A percentile compares a stretch with the other conserved stretches of the same genome.
phyloP scores from a whole-genome alignment of 805 yeast species.

The Monosporozyma aquatica region DNA sequence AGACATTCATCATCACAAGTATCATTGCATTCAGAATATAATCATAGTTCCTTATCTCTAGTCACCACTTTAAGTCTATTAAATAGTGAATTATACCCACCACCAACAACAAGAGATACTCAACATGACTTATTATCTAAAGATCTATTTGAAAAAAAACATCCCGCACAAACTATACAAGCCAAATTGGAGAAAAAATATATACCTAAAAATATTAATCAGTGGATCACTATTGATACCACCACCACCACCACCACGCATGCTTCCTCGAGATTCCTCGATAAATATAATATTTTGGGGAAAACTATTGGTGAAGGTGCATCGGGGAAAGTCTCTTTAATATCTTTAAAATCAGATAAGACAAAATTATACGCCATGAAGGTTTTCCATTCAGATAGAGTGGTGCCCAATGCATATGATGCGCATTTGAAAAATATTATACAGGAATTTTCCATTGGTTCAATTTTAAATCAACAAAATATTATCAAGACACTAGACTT shows the following conservation, averaged over 20 bases:
- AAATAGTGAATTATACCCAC: not conserved
- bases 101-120: not conserved
- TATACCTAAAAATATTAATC: conserved; percentile 31
- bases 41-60: not conserved
- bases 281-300: conserved; percentile 70
- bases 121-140: no score
- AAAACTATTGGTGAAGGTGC: conserved; percentile 84
- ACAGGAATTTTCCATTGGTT: conserved; percentile 76
- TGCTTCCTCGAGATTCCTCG: conserved; percentile 29
- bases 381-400: conserved; percentile 39
- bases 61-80: not conserved
- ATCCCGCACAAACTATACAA: conserved; percentile 25
- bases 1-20: conserved; percentile 3
- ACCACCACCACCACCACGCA: not conserved
- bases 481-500: conserved; percentile 75
- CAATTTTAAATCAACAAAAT: conserved; percentile 67
- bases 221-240: conserved; percentile 1
- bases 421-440: conserved; percentile 64
- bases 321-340: conserved; percentile 83
- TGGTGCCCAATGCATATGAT: not conserved
- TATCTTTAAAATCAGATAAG: conserved; percentile 46
- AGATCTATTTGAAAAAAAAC: conserved; percentile 13
- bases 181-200: conserved; percentile 24
- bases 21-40: conserved; percentile 3
- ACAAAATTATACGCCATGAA: conserved; percentile 71